A percentile compares a stretch with the other conserved stretches of the same genome.
phyloP scores from a whole-genome alignment of 192 early-diverging fungal species.

The Entrophospora sp. region DNA sequence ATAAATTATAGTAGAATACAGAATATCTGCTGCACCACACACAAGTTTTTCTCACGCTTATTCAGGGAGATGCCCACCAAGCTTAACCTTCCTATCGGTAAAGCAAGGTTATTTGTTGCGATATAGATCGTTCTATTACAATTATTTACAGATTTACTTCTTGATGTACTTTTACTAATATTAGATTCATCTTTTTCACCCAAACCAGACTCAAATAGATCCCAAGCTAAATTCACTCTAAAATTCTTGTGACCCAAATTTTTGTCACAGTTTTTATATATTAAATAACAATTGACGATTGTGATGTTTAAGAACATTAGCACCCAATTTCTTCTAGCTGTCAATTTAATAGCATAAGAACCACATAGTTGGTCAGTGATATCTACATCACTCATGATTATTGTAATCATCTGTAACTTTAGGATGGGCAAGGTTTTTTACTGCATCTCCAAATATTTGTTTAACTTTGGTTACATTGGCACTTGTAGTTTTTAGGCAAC shows the following conservation, averaged over 20 bases:
- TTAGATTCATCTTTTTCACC: too few species aligned
- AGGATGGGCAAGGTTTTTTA: conserved; percentile 10
- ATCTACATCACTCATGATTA: conserved; percentile 14
- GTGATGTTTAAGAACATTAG: conserved; percentile 11
- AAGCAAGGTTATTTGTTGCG: too few species aligned
- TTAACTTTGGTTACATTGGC: conserved; percentile 7
- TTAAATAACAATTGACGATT: conserved; percentile 16
- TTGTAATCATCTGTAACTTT: conserved; percentile 23
- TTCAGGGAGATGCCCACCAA: too few species aligned
- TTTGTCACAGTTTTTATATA: not conserved
- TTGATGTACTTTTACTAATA: too few species aligned
- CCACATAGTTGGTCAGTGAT: conserved; percentile 19
- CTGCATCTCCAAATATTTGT: conserved; percentile 10
- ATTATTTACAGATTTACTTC: too few species aligned
- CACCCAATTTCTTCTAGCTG: not conserved
- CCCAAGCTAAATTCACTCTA: conserved; percentile 5
- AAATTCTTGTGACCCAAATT: not conserved
- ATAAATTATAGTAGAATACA: too few species aligned
- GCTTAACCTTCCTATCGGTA: too few species aligned
- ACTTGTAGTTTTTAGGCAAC: not conserved
- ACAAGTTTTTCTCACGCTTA: too few species aligned
- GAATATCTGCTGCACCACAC: too few species aligned
- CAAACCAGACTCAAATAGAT: not conserved
- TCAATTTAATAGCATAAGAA: conserved; percentile 13
- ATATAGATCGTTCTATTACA: too few species aligned